Evolutionary conservation across 331 rosid genomes (phyloP), one percentile per base, ranked within the genome.

Genomic region (Rhamnella rubrinervis): DNA sequence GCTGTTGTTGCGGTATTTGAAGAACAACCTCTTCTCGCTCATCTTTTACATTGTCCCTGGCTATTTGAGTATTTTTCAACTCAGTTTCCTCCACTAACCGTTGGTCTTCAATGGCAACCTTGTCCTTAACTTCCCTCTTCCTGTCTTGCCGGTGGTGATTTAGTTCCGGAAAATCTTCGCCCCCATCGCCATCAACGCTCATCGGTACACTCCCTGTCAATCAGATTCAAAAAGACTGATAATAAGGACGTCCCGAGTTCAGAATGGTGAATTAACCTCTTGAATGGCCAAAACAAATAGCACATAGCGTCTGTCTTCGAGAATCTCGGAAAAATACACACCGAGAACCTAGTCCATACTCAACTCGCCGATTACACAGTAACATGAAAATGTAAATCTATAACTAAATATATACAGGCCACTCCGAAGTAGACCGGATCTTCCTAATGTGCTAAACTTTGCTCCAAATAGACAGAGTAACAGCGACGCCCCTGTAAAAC

Each of bases 191-290:
- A 80, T 81, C 77, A 61, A 80, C 74, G 73, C 77, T 83, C 93
- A 88, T 87, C 79, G 66, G 89, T 72, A 55, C 80, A 62, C 74
- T 83, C 83, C 80, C 79, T 71, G 78, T 75, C 82, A 85, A 74
- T 81, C 78, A 81, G 66, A 85, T 65, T n/a, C 62, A 55, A 35
- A 66, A 67, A 13, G 59, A 71, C 59, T 7, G 65, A 58, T 52
- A 40, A 16, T 47, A 67, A 67, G 35, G 70, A 74, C 71, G 67
- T 50, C 71, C 84, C 75, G 66, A 84, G 71, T 74, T 75, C 69
- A 65, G 71, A 76, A 67, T 26, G 16, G 73, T 46, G 63, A 80
- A 73, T 77, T 47, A 55, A 75, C 72, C 71, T 76, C 87, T 81
- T 70, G 82, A 74, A 81, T 82, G 71, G 63, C 70, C 23, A 38